Evolutionary conservation across 1,284 basidiomycete genomes (phyloP).

Genomic region (Leccinum huronense): DNA sequence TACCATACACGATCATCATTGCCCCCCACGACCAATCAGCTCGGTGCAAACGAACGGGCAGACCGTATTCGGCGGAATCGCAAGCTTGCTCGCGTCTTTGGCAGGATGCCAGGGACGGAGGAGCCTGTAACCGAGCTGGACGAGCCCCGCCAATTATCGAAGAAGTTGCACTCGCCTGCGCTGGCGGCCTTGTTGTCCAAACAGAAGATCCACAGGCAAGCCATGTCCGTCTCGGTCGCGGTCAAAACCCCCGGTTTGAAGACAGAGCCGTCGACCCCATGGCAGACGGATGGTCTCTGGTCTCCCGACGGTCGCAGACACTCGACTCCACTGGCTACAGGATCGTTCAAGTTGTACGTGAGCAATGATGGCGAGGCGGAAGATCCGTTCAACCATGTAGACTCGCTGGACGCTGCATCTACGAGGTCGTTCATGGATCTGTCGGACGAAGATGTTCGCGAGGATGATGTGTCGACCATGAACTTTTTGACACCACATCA

Average conservation of each 20-base stretch:
- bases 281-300: constrained; percentile 24
- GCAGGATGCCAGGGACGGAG: constrained; percentile 54
- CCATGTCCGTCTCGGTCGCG: constrained; percentile 42
- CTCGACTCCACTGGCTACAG: constrained; percentile 48
- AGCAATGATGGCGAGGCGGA: constrained; percentile 8
- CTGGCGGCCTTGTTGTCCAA: constrained; percentile 29
- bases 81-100: constrained; percentile 78
- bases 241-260: constrained; percentile 16
- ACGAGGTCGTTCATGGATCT: constrained; percentile 65
- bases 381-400: constrained; percentile 10
- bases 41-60: constrained; percentile 64
- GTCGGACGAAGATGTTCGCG: constrained; percentile 53
- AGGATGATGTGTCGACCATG: constrained; percentile 24
- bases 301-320: constrained; percentile 44
- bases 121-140: constrained; percentile 34
- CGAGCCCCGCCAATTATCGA: constrained; percentile 22
- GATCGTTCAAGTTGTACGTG: constrained; percentile 35
- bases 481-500: constrained; percentile 10
- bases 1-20: constrained; percentile 18
- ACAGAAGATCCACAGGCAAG: constrained; percentile 39
- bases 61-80: constrained; percentile 69
- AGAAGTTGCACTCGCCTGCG: constrained; percentile 27
- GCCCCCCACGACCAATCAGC: constrained; percentile 65
- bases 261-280: constrained; percentile 30
- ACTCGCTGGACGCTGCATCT: constrained; percentile 27